Evolutionary conservation across 345 rosid species (phyloP), one percentile per base, ranked within the genome.

Genomic region (Crucihimalaya himalaica): DNA sequence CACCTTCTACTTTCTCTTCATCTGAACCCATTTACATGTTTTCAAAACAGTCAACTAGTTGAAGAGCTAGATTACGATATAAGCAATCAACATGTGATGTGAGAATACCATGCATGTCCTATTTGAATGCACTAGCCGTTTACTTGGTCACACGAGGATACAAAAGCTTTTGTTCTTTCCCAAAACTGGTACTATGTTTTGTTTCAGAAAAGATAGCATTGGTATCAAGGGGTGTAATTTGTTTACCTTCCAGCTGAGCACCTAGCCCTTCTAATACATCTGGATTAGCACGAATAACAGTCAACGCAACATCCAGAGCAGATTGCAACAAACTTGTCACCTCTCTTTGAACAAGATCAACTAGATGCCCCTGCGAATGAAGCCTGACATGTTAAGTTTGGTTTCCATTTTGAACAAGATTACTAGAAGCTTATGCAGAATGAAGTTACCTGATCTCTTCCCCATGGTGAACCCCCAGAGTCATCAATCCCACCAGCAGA

Each of bases 401-500:
- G 39, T 31, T 40, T 72, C 56, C 59, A 23, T 73, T 52, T 52
- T 18, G 15, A 29, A 56, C 8, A 56, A n/a, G 25, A 54, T 16
- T 19, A 16, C 20, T 18, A 45, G 18, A 56, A 46, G 25, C 37
- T 37, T 16, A 74, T 5, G 60, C 5, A 14, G 5, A 35, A 58
- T 58, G 7, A 40, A n/a, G 27, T 35, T 57, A 93, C 98, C 98
- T 89, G 96, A 70, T 90, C 98, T 79, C 91, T 86, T 73, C 97
- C 98, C 89, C 91, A 96, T 28, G 87, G 87, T 64, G 66, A 60
- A 63, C 93, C 87, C 12, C 85, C 92, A 8, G 91, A 86, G 27
- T 92, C 96, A 65, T 90, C 90, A 32, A 89, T 86, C 79, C 98
- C 96, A 63, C 99, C 97, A 64, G 88, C 90, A 79, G 96, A 85